Percentiles rank a stretch among this genome's conserved stretches.
phyloP scores from a whole-genome alignment of 139 green algal genomes.

The Micractinium sp. region DNA sequence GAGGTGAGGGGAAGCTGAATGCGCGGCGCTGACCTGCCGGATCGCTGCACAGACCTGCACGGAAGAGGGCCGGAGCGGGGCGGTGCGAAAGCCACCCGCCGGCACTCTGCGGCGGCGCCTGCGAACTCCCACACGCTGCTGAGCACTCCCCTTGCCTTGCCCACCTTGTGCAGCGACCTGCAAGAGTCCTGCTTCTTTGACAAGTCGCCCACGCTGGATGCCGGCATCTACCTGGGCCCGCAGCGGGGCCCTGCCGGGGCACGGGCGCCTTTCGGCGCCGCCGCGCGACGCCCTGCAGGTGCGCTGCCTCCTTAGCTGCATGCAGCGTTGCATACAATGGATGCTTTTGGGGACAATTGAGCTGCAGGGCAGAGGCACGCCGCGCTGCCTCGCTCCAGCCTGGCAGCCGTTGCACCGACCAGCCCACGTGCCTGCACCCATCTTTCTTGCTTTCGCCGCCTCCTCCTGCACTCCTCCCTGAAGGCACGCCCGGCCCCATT shows the following conservation, averaged over 20 bases:
- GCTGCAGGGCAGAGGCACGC: not conserved
- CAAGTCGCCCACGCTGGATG: conserved; percentile 19
- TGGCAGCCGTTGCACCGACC: not conserved
- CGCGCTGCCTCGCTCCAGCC: not conserved
- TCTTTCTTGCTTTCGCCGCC: not conserved
- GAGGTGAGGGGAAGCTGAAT: not conserved
- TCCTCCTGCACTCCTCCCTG: not conserved
- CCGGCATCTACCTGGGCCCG: conserved; percentile 34
- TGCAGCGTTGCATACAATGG: not conserved
- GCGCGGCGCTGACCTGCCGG: too few relatives aligned
- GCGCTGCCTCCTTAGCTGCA: not conserved
- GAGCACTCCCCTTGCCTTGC: not conserved
- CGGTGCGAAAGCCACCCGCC: too few relatives aligned
- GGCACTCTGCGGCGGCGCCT: not conserved
- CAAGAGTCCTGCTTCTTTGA: conserved; percentile 45
- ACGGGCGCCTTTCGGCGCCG: conserved; percentile 1
- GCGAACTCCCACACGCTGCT: not conserved
- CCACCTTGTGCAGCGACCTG: conserved; percentile 19
- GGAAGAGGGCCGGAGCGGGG: too few relatives aligned
- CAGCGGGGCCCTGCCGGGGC: conserved; percentile 20
- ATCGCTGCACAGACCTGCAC: too few relatives aligned
- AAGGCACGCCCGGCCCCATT: conserved; percentile 4
- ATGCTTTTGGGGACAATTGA: not conserved
- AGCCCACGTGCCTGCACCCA: not conserved
- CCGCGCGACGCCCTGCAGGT: conserved; percentile 27